A percentile compares a stretch with the other conserved stretches of the same genome.
Conservation (phyloP, 352 stramenopile genomes). For the Peronospora belbahrii region DNA sequence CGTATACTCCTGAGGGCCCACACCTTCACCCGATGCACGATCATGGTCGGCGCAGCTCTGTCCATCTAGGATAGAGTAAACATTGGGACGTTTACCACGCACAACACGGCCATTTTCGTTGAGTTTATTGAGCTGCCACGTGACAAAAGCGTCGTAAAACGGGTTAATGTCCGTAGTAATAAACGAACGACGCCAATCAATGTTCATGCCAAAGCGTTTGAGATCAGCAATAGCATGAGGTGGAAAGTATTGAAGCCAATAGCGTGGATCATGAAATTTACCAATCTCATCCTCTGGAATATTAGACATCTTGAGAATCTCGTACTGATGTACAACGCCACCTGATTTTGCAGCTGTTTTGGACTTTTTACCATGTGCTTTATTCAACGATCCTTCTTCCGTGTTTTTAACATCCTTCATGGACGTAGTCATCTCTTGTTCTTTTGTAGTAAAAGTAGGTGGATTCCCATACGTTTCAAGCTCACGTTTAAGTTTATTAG, state of each 20-base stretch:
- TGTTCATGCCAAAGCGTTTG: conserved; percentile 93
- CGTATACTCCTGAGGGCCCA: conserved; percentile 99
- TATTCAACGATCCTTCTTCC: conserved; percentile 72
- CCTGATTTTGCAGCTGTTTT: conserved; percentile 98
- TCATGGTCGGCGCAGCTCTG: conserved; percentile 99
- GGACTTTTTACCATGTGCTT: conserved; percentile 94
- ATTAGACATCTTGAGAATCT: conserved; percentile 95
- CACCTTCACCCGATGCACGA: conserved; percentile 95
- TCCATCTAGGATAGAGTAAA: conserved; percentile 97
- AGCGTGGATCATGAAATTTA: conserved; percentile 93
- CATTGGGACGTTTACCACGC: conserved; percentile 96
- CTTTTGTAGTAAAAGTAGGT: conserved; percentile 79
- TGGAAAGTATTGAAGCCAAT: conserved; percentile 99
- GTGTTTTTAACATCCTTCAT: conserved; percentile 67
- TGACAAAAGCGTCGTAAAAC: conserved; percentile 99
- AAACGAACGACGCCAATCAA: conserved; percentile 98
- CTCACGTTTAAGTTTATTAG: conserved; percentile 99
- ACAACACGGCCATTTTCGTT: conserved; percentile 84
- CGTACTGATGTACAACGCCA: conserved; percentile 95
- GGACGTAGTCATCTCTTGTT: conserved; percentile 4
- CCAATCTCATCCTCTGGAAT: conserved; percentile 92
- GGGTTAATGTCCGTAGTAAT: conserved; percentile 99
- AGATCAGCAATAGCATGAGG: conserved; percentile 95
- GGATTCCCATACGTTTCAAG: conserved; percentile 91
- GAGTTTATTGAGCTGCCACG: conserved; percentile 98